Percentiles rank a stretch among this genome's conserved stretches.
Conservation (phyloP, 2,329 filamentous ascomycete species). For the Trichoderma sp. region DNA sequence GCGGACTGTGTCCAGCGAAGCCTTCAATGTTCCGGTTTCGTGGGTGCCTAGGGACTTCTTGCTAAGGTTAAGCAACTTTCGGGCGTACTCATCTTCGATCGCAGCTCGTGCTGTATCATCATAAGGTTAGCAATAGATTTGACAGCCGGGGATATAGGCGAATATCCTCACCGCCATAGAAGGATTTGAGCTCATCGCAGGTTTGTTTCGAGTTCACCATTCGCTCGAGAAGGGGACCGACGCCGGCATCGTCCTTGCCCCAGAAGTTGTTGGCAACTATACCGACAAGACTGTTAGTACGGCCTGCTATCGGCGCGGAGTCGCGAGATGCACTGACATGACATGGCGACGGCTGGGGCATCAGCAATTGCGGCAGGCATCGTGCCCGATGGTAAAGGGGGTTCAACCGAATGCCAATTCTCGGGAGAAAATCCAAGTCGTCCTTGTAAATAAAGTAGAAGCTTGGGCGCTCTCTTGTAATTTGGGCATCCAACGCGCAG, state of each 20-base stretch:
- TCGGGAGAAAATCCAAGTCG: background rate
- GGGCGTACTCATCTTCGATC: constrained; percentile 94
- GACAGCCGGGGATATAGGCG: background rate
- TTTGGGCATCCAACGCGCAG: background rate
- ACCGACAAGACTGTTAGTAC: constrained; percentile 22
- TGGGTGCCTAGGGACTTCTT: constrained; percentile 86
- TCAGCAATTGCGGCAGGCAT: constrained; percentile 64
- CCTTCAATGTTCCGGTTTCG: constrained; percentile 78
- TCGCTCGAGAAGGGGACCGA: constrained; percentile 84
- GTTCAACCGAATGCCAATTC: background rate
- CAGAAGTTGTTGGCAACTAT: constrained; percentile 98
- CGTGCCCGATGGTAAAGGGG: constrained; percentile 26
- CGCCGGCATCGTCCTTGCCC: constrained; percentile 98
- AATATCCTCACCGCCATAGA: constrained; percentile 69
- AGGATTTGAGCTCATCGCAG: constrained; percentile 86
- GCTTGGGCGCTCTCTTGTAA: background rate
- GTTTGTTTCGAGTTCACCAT: constrained; percentile 95
- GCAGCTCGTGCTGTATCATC: constrained; percentile 68
- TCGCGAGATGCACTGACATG: constrained; percentile 49
- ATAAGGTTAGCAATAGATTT: background rate
- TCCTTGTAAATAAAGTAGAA: background rate
- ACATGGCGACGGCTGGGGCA: constrained; percentile 63
- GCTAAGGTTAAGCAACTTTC: constrained; percentile 80
- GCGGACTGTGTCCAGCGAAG: constrained; percentile 82
- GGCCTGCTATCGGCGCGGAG: background rate